Conservation (phyloP, 495 filamentous ascomycete species). For the Penicillium angulare region DNA sequence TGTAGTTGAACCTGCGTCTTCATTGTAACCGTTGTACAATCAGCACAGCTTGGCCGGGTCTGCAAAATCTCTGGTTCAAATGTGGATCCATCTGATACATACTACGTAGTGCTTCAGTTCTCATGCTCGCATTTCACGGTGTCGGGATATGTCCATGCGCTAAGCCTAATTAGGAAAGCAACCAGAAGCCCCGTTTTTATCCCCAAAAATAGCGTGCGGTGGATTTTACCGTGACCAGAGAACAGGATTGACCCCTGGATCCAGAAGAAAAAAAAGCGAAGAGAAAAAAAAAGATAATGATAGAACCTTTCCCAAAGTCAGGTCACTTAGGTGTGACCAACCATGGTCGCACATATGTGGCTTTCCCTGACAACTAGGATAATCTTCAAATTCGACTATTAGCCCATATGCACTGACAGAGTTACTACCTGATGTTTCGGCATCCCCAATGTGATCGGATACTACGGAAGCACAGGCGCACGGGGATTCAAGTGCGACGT, state of each 20-base stretch:
- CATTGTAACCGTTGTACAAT: neutral
- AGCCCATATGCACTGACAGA: neutral
- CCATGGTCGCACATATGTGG: neutral
- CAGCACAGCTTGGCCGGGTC: too few relatives aligned
- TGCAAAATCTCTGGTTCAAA: too few relatives aligned
- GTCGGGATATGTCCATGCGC: neutral
- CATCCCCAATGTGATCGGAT: conserved; percentile 10
- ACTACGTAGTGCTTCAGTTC: neutral
- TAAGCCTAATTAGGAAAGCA: neutral
- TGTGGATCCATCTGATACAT: too few relatives aligned
- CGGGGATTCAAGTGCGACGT: conserved; percentile 16
- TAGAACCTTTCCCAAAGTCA: too few relatives aligned
- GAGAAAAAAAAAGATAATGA: neutral
- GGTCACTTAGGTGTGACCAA: neutral
- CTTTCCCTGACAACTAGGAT: neutral
- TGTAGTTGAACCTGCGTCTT: neutral
- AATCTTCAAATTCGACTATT: neutral
- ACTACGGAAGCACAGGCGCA: conserved; percentile 18
- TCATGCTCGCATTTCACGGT: neutral
- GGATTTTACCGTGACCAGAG: too few relatives aligned
- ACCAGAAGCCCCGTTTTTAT: neutral
- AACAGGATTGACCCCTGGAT: neutral
- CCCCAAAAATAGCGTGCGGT: neutral
- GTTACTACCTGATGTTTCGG: conserved; percentile 3
- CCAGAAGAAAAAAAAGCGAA: neutral